Base-by-base conservation (phyloP, 495 filamentous ascomycete genomes). In the Choiromyces venosus region DNA sequence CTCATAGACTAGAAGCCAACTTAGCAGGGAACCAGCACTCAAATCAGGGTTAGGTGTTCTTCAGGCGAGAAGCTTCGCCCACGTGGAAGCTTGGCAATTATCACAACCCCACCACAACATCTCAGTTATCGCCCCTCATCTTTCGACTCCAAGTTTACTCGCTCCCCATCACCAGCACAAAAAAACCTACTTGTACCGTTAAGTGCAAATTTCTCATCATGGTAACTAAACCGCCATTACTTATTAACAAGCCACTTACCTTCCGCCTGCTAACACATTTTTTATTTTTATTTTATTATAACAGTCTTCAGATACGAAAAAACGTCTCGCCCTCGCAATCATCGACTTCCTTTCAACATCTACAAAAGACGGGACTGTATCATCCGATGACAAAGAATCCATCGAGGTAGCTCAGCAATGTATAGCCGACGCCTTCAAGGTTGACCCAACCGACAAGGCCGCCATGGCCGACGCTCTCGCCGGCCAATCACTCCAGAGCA, bases 241-340 rank as follows among this genome's bases (percentile, higher is more conserved):
- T 29, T 29, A 29, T 16, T 25, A 61, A 25, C 52, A 25, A 2
- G 16, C n/a, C n/a, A n/a, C 52, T 16, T 16, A 14, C n/a, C 9
- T 7, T 25, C 25, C 25, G 25, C 25, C 25, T 9, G 25, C 52
- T 61, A 33, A 61, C 52, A 29, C 56, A 1, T 71, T 67, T 44
- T 35, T 65, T 71, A 25, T 70, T 14, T 68, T 46, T 72, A 52
- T 37, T 69, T 36, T 68, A 37, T 21, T 40, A 56, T 65, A 56
- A 29, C 46, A 80, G 78, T 64, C 68, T 42, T 72, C 72, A 19
- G 80, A 81, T 46, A 79, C 93, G 73, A 96, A 97, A 85, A 96
- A 99, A 86, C 92, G 94, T 84, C 89, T 99, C 72, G 96, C 95
- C 80, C 91, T 98, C 82, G 93, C 96, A 78, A 93, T 99, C 83